phyloP scores from a whole-genome alignment of 2,329 filamentous ascomycete species.

The Madurella mycetomatis region DNA sequence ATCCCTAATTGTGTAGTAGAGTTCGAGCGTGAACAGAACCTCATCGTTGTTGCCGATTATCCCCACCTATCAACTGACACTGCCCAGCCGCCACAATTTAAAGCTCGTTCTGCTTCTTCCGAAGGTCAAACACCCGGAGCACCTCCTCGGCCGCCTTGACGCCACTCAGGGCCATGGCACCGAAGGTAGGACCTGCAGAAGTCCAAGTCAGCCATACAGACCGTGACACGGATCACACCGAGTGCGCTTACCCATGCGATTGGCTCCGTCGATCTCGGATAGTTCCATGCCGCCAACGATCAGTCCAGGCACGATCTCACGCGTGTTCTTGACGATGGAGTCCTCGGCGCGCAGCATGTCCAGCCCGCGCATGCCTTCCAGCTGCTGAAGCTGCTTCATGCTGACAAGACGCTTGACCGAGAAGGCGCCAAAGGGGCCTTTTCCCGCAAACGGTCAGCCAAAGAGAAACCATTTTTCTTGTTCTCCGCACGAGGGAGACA shows the following conservation, averaged over 20 bases:
- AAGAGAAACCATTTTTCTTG: no score
- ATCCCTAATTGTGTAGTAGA: no score
- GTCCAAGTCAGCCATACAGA: slow-evolving; percentile 11
- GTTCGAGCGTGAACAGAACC: no score
- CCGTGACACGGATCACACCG: not conserved
- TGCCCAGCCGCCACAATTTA: not conserved
- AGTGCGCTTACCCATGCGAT: slow-evolving; percentile 66
- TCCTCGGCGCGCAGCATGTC: slow-evolving; percentile 93
- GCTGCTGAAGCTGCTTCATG: slow-evolving; percentile 77
- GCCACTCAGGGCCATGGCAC: slow-evolving; percentile 81
- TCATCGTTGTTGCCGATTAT: not conserved
- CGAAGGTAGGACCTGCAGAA: slow-evolving; percentile 64
- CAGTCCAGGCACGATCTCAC: slow-evolving; percentile 80
- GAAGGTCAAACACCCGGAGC: slow-evolving; percentile 68
- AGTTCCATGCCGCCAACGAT: slow-evolving; percentile 96
- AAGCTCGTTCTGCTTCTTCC: slow-evolving; percentile 67
- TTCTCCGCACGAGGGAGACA: not conserved
- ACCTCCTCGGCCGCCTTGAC: slow-evolving; percentile 91
- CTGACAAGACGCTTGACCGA: slow-evolving; percentile 84
- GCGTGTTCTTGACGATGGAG: slow-evolving; percentile 86
- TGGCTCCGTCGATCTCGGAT: slow-evolving; percentile 83
- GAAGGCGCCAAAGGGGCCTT: slow-evolving; percentile 79
- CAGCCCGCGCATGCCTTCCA: slow-evolving; percentile 87
- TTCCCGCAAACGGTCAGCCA: not conserved
- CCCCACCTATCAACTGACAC: not conserved